Base-by-base conservation (phyloP, 768 basidiomycete genomes). In the Rhodotorula paludigena region DNA sequence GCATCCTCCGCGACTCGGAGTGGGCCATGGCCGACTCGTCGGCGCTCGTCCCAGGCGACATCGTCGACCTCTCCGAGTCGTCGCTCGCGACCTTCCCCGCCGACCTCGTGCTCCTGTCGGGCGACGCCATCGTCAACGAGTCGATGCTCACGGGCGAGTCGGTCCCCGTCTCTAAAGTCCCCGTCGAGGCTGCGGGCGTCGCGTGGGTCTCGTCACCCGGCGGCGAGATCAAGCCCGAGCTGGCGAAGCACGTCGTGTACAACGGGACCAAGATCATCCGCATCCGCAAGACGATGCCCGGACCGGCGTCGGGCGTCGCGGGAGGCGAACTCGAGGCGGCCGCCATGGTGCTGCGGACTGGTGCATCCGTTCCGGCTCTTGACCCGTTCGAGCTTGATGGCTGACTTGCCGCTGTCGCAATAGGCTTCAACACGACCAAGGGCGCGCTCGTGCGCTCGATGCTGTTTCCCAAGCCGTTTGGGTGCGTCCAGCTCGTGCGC, bases 111-210 rank as follows among this genome's bases (percentile, higher is more conserved):
- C 83, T 99, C 14, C 85, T 99, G 36, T 90, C 91, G 3, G 96
- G 96, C 2, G 96, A 99, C 77, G 92, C 92, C 3, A 94, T 99
- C 64, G 88, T 98, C 57, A 98, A 98, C 77, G 96, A 99, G 80
- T 94, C 92, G 69, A 98, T 99, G 96, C 84, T 99, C 32, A 98
- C 96, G 0, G 96, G 96, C 20, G 96, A 99, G 79, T 96, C 92
- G 71, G 90, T 99, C 0, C 96, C 96, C 4, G 91, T 99, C 58
- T 89, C 89, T 77, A 99, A 99, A 77, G 79, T 84, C 28, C 88
- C 93, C 0, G 83, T 87, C 65, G 91, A 87, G 75, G 88, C 91
- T 72, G 87, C 87, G 35, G 87, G 87, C 59, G 82, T 97, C 48
- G 77, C 38, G n/a, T 39, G 45, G 25, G 53, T 76, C 57, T 57